phyloP scores from a whole-genome alignment of 2,329 filamentous ascomycete species.

The Passalora sequoiae region DNA sequence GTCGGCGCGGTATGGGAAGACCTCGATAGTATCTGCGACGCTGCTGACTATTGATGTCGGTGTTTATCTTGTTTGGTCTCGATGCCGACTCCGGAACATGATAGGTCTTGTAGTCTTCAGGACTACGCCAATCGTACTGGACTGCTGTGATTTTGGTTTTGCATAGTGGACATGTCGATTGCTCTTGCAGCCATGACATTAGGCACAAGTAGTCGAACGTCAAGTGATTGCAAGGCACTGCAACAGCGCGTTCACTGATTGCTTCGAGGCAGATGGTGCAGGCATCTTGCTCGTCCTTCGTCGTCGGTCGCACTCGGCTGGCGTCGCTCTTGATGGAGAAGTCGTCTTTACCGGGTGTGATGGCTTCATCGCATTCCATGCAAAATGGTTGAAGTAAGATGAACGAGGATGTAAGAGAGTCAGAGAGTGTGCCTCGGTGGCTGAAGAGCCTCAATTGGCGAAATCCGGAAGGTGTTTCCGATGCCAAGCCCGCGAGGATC shows the following conservation, averaged over 20 bases:
- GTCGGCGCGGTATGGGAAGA: not conserved
- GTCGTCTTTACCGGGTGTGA: conserved; percentile 16
- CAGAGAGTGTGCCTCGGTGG: too few relatives aligned
- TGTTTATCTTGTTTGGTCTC: not conserved
- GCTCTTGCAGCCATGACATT: conserved; percentile 71
- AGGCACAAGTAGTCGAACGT: conserved; percentile 85
- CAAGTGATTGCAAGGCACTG: conserved; percentile 70
- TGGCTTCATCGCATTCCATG: conserved; percentile 16
- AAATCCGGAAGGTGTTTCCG: too few relatives aligned
- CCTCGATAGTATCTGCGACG: not conserved
- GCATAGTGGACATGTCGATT: conserved; percentile 74
- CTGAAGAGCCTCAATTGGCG: too few relatives aligned
- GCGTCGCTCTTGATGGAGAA: conserved; percentile 29
- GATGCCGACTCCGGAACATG: conserved; percentile 10
- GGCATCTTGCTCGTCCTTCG: conserved; percentile 38
- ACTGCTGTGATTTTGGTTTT: conserved; percentile 52
- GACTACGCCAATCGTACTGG: conserved; percentile 57
- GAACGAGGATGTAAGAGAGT: not conserved
- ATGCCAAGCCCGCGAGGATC: too few relatives aligned
- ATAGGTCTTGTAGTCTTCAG: conserved; percentile 55
- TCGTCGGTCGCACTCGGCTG: not conserved
- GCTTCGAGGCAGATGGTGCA: conserved; percentile 85
- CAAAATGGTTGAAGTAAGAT: too few relatives aligned
- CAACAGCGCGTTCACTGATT: conserved; percentile 65
- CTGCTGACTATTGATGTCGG: not conserved